These are phyloP conservation scores for Neofusicoccum cordaticola DNA, from an alignment of 2,329 filamentous ascomycete genomes.

Conservation along the genomic window DNA sequence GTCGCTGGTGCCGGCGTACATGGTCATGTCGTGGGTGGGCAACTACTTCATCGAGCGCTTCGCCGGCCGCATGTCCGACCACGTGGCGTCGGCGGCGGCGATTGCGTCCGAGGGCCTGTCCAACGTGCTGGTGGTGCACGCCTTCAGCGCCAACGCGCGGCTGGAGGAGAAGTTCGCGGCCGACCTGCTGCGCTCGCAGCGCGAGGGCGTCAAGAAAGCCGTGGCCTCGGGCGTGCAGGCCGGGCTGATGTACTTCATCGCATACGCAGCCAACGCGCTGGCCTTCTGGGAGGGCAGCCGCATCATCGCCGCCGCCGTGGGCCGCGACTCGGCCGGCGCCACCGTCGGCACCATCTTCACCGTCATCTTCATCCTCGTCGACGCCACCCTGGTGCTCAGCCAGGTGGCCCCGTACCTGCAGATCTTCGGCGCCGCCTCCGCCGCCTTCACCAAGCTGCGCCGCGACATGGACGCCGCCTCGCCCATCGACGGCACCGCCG, in stretches of 20 bases:
- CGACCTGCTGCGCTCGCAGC: slow-evolving; percentile 50
- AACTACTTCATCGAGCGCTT: slow-evolving; percentile 56
- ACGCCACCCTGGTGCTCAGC: slow-evolving; percentile 49
- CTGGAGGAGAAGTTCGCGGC: slow-evolving; percentile 60
- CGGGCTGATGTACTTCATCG: slow-evolving; percentile 64
- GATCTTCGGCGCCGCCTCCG: slow-evolving; percentile 48
- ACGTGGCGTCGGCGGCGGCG: slow-evolving; percentile 57
- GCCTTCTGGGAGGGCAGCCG: slow-evolving; percentile 67
- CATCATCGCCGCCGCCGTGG: slow-evolving; percentile 48
- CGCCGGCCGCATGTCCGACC: slow-evolving; percentile 48
- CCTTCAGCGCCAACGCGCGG: slow-evolving; percentile 58
- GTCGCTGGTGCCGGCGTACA: slow-evolving; percentile 61
- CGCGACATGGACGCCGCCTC: slow-evolving; percentile 55
- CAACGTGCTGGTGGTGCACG: slow-evolving; percentile 61
- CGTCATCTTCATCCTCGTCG: slow-evolving; percentile 55
- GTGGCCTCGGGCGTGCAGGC: slow-evolving; percentile 56
- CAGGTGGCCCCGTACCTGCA: slow-evolving; percentile 49
- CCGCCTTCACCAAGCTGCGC: slow-evolving; percentile 58
- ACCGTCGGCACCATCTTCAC: slow-evolving; percentile 52
- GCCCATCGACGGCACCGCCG: slow-evolving; percentile 40
- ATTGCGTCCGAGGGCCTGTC: slow-evolving; percentile 62
- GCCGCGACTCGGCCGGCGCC: slow-evolving; percentile 27
- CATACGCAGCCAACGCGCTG: slow-evolving; percentile 64
- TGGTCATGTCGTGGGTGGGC: slow-evolving; percentile 58
- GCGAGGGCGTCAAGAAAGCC: slow-evolving; percentile 58